Evolutionary conservation across 345 rosid genomes (phyloP), one percentile per base, ranked within the genome.

Genomic region (Rhodomyrtus tomentosa): DNA sequence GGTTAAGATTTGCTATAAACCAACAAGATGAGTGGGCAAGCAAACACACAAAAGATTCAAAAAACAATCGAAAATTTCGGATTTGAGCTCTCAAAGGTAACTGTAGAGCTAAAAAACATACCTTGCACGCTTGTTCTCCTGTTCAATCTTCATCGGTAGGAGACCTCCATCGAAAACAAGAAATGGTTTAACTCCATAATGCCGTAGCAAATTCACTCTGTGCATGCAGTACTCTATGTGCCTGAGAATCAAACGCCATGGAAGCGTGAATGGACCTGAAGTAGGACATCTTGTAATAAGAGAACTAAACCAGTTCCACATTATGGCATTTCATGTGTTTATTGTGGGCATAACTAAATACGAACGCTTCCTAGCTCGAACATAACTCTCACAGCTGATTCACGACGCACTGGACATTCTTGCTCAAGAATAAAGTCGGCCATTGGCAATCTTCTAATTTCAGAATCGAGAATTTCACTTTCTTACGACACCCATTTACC

Each of bases 111-210:
- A 55, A n/a, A 14, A 1, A 83, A 72, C 89, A 83, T 91, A 97
- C 98, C 96, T 95, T 52, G 96, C 96, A 55, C 99, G 98, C 86
- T 95, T 95, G 87, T 95, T 97, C 93, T 97, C 99, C 89, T 97
- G 99, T 80, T 97, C 99, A 72, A 90, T 91, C 92, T 97, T 95
- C 99, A 97, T 95, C 0, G 98, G 99, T 81, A 97, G 90, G 79
- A 92, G 87, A 88, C 98, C 99, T 84, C 99, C 99, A 89, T 97
- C 99, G 13, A 97, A 97, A 82, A 95, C 95, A 58, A 97, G 94
- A 88, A 95, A 68, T 25, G 99, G 99, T 89, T 90, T 95, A 79
- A 95, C 92, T 72, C 98, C 95, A 88, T 95, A 89, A 88, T 95
- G 98, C 55, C 93, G 93, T 58, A 97, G 89, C 88, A 97, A 85